Conservation (phyloP, 306 rosid species). For the Dryas alaskensis region DNA sequence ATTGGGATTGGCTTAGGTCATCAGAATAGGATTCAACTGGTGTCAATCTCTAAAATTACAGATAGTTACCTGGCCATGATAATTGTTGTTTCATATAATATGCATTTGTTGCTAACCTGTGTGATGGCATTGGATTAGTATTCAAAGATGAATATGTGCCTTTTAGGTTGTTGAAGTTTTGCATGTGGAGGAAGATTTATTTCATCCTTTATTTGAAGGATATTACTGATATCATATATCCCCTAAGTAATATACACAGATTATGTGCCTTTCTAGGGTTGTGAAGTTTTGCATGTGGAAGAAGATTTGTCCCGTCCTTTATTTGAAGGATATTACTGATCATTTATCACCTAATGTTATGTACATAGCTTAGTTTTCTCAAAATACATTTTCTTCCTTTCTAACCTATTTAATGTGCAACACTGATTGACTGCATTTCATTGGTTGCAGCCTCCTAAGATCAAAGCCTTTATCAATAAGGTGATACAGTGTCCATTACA, state of each 20-base stretch:
- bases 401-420: neutral
- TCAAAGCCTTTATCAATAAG: constrained; percentile 82
- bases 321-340: neutral
- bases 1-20: too few relatives aligned
- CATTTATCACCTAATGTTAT: neutral
- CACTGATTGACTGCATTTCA: constrained; percentile 23
- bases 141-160: neutral
- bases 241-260: neutral
- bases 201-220: neutral
- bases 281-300: neutral
- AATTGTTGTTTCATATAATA: too few relatives aligned
- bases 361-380: neutral
- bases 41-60: too few relatives aligned
- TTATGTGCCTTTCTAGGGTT: neutral
- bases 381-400: neutral
- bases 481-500: constrained; percentile 92
- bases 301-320: neutral
- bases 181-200: constrained; percentile 1
- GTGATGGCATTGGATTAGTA: neutral
- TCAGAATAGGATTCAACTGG: too few relatives aligned
- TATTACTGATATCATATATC: neutral
- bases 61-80: too few relatives aligned
- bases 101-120: too few relatives aligned
- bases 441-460: constrained; percentile 81
- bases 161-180: neutral